Percentiles rank a stretch among this genome's conserved stretches.
These are phyloP conservation scores for Puccinia sorghi DNA, from an alignment of 1,284 basidiomycete genomes.

Conservation along the genomic window DNA sequence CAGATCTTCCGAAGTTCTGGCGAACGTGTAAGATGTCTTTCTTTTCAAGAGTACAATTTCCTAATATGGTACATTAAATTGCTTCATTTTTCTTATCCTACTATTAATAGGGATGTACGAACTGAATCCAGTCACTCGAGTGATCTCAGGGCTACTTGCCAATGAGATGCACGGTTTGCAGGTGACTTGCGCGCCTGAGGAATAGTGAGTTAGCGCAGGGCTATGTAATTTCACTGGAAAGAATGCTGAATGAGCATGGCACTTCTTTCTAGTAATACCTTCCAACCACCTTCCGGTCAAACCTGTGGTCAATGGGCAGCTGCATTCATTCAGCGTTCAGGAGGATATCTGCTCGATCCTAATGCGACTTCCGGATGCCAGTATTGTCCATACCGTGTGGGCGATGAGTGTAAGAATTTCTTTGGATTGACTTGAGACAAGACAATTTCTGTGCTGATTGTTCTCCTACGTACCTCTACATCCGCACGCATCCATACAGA, in stretches of 20 bases:
- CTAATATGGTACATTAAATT: constrained; percentile 52
- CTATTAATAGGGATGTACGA: constrained; percentile 61
- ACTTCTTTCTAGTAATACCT: constrained; percentile 70
- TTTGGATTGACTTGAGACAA: too few species aligned
- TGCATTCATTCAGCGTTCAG: constrained; percentile 61
- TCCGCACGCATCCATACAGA: constrained; percentile 63
- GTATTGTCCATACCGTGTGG: constrained; percentile 68
- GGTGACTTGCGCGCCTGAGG: constrained; percentile 66
- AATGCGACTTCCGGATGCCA: constrained; percentile 66
- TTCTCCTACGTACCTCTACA: too few species aligned
- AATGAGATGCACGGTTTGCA: constrained; percentile 75
- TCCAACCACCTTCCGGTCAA: constrained; percentile 72
- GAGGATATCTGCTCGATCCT: constrained; percentile 78
- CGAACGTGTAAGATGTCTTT: constrained; percentile 67
- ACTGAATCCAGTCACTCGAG: constrained; percentile 57
- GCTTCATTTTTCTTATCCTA: constrained; percentile 66
- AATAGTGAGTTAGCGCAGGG: constrained; percentile 65
- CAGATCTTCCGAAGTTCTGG: constrained; percentile 72
- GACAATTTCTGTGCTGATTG: too few species aligned
- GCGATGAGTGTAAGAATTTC: constrained; percentile 35
- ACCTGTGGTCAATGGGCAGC: constrained; percentile 73
- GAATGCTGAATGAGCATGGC: constrained; percentile 40
- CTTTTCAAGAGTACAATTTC: not conserved
- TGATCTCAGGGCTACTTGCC: constrained; percentile 67
- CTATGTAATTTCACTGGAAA: constrained; percentile 72